Evolutionary conservation across 177 flowering plant species (phyloP).

Genomic region (Vitis hybrid): DNA sequence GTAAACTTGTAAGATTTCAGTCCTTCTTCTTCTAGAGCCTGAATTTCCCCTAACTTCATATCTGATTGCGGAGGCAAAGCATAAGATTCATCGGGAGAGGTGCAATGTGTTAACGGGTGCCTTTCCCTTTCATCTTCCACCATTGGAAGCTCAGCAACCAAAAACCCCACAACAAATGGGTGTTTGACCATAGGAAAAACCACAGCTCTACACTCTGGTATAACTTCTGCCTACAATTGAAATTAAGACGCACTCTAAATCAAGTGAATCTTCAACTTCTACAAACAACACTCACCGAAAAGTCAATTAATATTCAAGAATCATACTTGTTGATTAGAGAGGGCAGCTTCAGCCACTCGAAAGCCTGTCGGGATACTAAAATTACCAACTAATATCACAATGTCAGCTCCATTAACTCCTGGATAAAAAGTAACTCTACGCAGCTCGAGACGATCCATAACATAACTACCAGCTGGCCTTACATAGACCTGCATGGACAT

Average conservation of each 20-base stretch:
- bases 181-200: constrained; percentile 92
- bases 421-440: constrained; percentile 65
- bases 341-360: constrained; percentile 82
- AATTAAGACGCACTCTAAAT: not conserved
- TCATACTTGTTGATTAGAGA: constrained; percentile 64
- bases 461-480: constrained; percentile 94
- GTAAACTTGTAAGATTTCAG: constrained; percentile 36
- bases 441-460: constrained; percentile 84
- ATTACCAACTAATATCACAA: constrained; percentile 66
- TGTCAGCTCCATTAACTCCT: constrained; percentile 37
- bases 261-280: constrained; percentile 2
- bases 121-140: constrained; percentile 34
- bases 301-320: not conserved
- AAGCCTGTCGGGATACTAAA: constrained; percentile 76
- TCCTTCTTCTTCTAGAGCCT: constrained; percentile 29
- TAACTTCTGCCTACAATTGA: constrained; percentile 55
- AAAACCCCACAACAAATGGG: constrained; percentile 94
- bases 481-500: constrained; percentile 68
- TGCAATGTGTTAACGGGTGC: constrained; percentile 20
- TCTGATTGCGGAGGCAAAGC: constrained; percentile 32
- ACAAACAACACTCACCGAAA: not conserved
- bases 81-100: constrained; percentile 36
- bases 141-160: constrained; percentile 85
- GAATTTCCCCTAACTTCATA: constrained; percentile 33
- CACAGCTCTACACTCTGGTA: constrained; percentile 62